These are phyloP conservation scores for Closterium sp. DNA, from an alignment of 139 green algal genomes.

Conservation along the genomic window DNA sequence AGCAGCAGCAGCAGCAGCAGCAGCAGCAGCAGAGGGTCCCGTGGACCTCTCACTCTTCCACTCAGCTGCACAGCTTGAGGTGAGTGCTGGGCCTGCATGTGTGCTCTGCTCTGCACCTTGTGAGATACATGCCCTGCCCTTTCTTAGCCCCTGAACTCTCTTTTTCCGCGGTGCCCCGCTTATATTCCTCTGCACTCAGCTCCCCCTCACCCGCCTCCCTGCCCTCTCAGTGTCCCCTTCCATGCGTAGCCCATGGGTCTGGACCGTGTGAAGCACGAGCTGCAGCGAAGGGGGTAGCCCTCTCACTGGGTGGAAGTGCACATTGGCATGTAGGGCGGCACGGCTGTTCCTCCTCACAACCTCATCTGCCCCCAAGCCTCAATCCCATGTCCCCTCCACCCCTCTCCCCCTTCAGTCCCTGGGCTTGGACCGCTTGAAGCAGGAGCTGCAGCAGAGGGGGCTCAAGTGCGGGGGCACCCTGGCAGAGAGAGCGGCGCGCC, in stretches of 20 bases:
- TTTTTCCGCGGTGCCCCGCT: neutral
- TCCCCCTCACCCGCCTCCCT: neutral
- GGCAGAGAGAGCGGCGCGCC: conserved; percentile 39
- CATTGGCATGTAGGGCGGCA: no score
- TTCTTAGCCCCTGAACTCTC: neutral
- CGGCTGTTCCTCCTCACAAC: neutral
- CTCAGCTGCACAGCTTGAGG: neutral
- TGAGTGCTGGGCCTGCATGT: neutral
- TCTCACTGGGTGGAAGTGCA: no score
- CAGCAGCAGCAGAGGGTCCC: neutral
- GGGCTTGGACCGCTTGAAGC: conserved; percentile 54
- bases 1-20: neutral
- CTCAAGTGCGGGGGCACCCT: conserved; percentile 58
- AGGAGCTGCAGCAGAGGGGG: conserved; percentile 39
- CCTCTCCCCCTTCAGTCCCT: conserved; percentile 5
- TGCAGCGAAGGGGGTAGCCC: no score
- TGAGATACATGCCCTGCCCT: neutral
- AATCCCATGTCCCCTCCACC: neutral
- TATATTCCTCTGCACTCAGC: neutral
- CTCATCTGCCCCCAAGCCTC: no score
- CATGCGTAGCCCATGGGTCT: neutral
- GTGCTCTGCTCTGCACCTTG: neutral
- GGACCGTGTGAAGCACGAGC: no score
- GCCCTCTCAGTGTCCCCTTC: neutral
- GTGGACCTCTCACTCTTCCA: neutral